A percentile compares a stretch with the other conserved stretches of the same genome.
Evolutionary conservation across 2,329 filamentous ascomycete genomes (phyloP).

Genomic region (Dryadomyces sulphureus): DNA sequence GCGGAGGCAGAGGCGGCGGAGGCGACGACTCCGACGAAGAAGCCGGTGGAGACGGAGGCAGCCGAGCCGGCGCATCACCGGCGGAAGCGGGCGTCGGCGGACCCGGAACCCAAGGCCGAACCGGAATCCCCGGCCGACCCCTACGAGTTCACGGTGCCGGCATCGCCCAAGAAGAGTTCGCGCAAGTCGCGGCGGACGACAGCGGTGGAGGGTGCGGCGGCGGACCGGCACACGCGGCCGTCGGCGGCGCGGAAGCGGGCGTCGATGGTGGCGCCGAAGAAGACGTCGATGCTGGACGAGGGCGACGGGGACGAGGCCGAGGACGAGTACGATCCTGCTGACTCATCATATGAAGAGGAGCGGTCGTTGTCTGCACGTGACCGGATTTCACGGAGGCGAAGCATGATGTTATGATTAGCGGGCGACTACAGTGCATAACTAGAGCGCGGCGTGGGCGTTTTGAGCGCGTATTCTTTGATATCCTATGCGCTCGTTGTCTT

Average conservation of each 20-base stretch:
- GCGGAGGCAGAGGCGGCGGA: not conserved
- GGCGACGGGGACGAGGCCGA: constrained; percentile 18
- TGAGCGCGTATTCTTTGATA: too few species aligned
- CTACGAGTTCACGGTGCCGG: constrained; percentile 37
- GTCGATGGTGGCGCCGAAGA: constrained; percentile 25
- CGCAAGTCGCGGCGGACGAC: constrained; percentile 5
- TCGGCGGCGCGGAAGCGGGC: constrained; percentile 22
- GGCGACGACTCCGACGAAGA: not conserved
- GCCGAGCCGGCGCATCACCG: not conserved
- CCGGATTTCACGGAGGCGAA: constrained; percentile 32
- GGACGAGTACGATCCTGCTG: constrained; percentile 17
- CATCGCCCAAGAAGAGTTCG: constrained; percentile 2
- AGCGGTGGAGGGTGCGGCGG: constrained; percentile 1
- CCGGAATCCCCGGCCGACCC: constrained; percentile 21
- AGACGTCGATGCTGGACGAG: constrained; percentile 15
- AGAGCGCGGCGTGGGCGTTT: too few species aligned
- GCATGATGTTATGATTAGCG: constrained; percentile 48
- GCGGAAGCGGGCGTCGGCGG: constrained; percentile 22
- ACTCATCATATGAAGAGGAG: constrained; percentile 15
- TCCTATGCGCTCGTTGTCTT: too few species aligned
- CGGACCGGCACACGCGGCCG: constrained; percentile 11
- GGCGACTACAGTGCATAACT: not conserved
- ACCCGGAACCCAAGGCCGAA: not conserved
- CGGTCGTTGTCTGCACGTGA: constrained; percentile 14
- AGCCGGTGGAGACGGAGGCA: not conserved